phyloP scores from a whole-genome alignment of 2,329 filamentous ascomycete species.

The Ophiostoma himal-ulmi region DNA sequence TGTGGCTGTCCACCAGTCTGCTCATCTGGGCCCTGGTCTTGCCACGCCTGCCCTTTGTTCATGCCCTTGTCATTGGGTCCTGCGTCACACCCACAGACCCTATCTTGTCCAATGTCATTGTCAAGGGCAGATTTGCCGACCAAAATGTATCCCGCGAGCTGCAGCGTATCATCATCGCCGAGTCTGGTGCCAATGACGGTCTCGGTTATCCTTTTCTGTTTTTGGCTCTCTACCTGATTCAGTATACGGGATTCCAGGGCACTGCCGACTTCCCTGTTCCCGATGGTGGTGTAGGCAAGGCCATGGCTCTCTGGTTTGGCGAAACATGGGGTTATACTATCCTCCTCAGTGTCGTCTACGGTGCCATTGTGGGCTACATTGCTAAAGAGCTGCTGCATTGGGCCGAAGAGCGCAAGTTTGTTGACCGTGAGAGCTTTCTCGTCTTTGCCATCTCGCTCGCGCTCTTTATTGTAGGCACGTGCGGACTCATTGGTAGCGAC shows the following conservation, averaged over 20 bases:
- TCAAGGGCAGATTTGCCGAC: conserved; percentile 74
- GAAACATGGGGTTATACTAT: conserved; percentile 84
- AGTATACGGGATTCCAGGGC: conserved; percentile 59
- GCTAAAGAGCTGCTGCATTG: conserved; percentile 78
- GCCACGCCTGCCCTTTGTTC: conserved; percentile 64
- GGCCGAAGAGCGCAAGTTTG: conserved; percentile 73
- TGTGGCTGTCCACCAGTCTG: conserved; percentile 81
- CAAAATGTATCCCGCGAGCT: conserved; percentile 78
- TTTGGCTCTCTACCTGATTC: conserved; percentile 75
- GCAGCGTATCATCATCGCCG: conserved; percentile 73
- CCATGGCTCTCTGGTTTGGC: conserved; percentile 75
- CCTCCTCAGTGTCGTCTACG: conserved; percentile 70
- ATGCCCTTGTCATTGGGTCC: conserved; percentile 72
- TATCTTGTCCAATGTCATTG: conserved; percentile 79
- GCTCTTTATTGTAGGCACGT: conserved; percentile 81
- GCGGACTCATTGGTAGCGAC: conserved; percentile 79
- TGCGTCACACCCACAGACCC: conserved; percentile 93
- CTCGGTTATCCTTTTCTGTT: conserved; percentile 86
- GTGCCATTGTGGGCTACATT: conserved; percentile 69
- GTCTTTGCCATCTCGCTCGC: conserved; percentile 81
- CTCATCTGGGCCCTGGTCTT: conserved; percentile 67
- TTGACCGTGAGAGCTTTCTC: conserved; percentile 81
- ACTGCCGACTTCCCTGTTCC: conserved; percentile 44
- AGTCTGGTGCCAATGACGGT: conserved; percentile 86
- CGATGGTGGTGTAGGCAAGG: conserved; percentile 54